Evolutionary conservation across 192 early-diverging fungal species (phyloP), one percentile per base, ranked within the genome.

Genomic region (Pilobolus umbonatus): DNA sequence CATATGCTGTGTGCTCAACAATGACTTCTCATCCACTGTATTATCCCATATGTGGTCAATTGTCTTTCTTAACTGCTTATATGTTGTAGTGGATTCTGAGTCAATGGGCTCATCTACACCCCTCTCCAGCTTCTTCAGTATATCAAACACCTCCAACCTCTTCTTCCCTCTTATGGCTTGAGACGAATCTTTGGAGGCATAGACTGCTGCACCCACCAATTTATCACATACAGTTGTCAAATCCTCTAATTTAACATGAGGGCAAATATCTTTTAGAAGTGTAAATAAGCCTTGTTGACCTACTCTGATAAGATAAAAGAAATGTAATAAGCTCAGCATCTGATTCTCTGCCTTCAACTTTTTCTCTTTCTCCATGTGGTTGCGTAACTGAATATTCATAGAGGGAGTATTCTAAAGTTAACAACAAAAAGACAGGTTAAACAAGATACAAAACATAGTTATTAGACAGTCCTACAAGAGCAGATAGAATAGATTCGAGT

Each of bases 11-110:
- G 4, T 14, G 12, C 12, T 42, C 39, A 42, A 15, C n/a, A n/a
- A n/a, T 28, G 47, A n/a, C 11, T 25, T 49, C 29, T 49, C 47
- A 49, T 49, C 47, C 26, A 28, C 25, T 36, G 55, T 43, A 19
- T 56, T 56, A 19, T 56, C 34, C 57, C 32, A 44, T 11, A 59
- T 46, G 48, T 59, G 57, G 3, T 59, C 29, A 12, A 59, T 14
- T 19, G 34, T 48, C 2, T 48, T 5, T 24, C 34, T 44, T 12
- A 49, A 34, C 8, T 59, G 22, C 32, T 47, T 45, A 45, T 34
- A 59, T n/a, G 46, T 59, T 21, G 57, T 59, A 7, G n/a, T 36
- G n/a, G 24, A 9, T 25, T 8, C 21, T 0, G n/a, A 0, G 17
- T 34, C 15, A 17, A 59, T 31, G 3, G 19, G 19, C 10, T 46